These are phyloP conservation scores for Berberis vulgaris DNA, from an alignment of 164 flowering plant genomes.

Conservation along the genomic window DNA sequence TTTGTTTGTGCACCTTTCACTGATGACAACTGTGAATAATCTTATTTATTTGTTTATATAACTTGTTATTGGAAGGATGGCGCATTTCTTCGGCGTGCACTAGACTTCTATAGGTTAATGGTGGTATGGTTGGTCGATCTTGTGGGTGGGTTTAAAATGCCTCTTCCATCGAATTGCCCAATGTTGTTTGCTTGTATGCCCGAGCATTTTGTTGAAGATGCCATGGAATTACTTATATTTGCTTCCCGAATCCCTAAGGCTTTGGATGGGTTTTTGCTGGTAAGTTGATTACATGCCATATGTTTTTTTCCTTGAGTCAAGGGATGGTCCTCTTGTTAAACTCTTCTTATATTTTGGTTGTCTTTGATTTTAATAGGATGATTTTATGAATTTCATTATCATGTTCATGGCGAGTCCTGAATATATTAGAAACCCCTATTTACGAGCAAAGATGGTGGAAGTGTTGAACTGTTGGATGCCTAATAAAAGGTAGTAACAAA, in stretches of 20 bases:
- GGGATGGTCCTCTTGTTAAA: background rate
- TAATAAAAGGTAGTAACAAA: conserved; percentile 49
- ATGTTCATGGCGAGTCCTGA: conserved; percentile 97
- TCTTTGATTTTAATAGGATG: conserved; percentile 41
- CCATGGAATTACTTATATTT: conserved; percentile 88
- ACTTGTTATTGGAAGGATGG: conserved; percentile 45
- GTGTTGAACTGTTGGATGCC: conserved; percentile 98
- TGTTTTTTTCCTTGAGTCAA: background rate
- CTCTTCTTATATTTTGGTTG: background rate
- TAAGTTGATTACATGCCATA: conserved; percentile 11
- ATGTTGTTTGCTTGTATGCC: conserved; percentile 94
- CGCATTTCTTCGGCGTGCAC: conserved; percentile 62
- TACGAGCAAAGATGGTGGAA: conserved; percentile 99
- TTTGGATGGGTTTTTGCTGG: conserved; percentile 79
- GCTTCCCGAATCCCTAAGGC: conserved; percentile 89
- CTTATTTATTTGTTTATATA: too few relatives aligned
- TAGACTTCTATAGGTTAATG: conserved; percentile 87
- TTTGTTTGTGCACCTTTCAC: too few relatives aligned
- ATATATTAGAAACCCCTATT: conserved; percentile 82
- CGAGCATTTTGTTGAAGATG: conserved; percentile 97
- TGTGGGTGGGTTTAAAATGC: conserved; percentile 94
- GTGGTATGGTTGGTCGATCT: conserved; percentile 80
- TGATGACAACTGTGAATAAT: too few relatives aligned
- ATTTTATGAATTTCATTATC: conserved; percentile 94
- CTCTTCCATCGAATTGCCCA: conserved; percentile 79